Conservation (phyloP, 441 rosid species). For the Croton laevigatus region DNA sequence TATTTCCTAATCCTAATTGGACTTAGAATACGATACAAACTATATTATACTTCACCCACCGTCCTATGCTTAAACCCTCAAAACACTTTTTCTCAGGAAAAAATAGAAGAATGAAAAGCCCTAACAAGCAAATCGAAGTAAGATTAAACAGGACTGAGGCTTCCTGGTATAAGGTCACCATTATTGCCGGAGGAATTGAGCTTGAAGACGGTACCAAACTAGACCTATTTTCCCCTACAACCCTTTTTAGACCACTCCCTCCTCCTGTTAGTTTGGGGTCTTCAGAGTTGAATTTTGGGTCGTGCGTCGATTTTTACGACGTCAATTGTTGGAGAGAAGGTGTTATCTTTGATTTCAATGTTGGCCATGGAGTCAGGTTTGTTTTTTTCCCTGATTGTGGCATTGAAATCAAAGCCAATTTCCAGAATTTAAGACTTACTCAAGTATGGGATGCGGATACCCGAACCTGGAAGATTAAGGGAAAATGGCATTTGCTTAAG, state of each 20-base stretch:
- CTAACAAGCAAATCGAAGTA: too few species aligned
- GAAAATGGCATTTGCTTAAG: background rate
- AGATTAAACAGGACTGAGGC: too few species aligned
- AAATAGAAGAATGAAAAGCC: too few species aligned
- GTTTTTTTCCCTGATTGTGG: background rate
- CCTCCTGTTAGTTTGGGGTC: background rate
- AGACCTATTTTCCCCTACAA: background rate
- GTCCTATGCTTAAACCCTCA: too few species aligned
- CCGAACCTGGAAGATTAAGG: background rate
- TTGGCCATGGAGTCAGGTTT: background rate
- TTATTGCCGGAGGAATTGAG: too few species aligned
- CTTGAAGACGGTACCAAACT: too few species aligned
- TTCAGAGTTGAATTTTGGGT: background rate
- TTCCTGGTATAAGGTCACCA: too few species aligned
- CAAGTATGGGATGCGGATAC: background rate
- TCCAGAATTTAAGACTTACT: background rate
- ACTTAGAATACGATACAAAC: too few species aligned
- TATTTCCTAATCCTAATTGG: too few species aligned
- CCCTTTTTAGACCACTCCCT: background rate
- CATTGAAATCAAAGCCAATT: background rate
- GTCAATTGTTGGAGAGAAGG: background rate
- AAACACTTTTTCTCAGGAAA: too few species aligned
- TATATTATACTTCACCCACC: too few species aligned
- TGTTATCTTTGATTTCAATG: background rate
- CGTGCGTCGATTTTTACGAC: background rate